Conservation (phyloP, 1,139 yeast species). For the Yamadazyma atlantica region DNA sequence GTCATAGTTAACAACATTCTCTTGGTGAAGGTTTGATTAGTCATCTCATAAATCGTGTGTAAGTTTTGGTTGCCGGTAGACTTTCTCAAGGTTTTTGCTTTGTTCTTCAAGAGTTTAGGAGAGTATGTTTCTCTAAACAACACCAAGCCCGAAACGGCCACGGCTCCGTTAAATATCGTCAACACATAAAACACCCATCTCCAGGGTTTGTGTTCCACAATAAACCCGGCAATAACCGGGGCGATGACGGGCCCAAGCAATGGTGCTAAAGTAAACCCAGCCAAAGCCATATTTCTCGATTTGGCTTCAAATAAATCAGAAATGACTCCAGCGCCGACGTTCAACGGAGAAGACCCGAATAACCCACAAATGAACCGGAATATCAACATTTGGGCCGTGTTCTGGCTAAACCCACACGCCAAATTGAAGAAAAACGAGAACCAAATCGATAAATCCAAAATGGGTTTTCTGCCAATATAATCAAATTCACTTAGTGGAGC, state of each 20-base stretch:
- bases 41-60: constrained; percentile 45
- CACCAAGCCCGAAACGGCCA: constrained; percentile 35
- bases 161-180: constrained; percentile 40
- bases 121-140: constrained; percentile 42
- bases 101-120: constrained; percentile 35
- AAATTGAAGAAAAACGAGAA: constrained; percentile 36
- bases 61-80: constrained; percentile 38
- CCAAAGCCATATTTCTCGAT: constrained; percentile 38
- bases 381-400: constrained; percentile 39
- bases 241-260: constrained; percentile 64
- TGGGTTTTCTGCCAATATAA: constrained; percentile 39
- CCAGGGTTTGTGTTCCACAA: constrained; percentile 46
- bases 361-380: constrained; percentile 42
- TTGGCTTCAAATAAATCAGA: constrained; percentile 39
- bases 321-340: constrained; percentile 46
- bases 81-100: constrained; percentile 31
- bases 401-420: constrained; percentile 42
- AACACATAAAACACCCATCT: constrained; percentile 47
- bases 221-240: constrained; percentile 57
- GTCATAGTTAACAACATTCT: constrained; percentile 35
- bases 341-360: constrained; percentile 43
- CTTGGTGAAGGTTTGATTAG: constrained; percentile 33
- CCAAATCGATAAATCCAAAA: constrained; percentile 39
- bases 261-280: constrained; percentile 45
- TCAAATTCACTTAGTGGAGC: constrained; percentile 49